Evolutionary conservation across 768 basidiomycete species (phyloP), one percentile per base, ranked within the genome.

Genomic region (Boletus rex-veris): DNA sequence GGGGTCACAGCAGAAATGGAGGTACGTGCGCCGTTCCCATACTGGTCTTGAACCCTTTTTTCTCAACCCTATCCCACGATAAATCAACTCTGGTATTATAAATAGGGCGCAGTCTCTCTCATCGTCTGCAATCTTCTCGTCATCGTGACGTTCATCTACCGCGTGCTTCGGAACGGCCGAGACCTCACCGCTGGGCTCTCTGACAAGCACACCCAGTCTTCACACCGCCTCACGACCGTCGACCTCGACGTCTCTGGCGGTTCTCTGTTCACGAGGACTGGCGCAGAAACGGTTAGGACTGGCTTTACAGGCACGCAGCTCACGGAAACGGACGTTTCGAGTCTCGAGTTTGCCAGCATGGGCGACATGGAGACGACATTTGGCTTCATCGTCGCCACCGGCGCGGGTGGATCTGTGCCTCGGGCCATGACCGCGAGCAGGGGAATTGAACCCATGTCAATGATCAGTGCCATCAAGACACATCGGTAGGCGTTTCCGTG

Each of bases 101-200:
- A 6, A 24, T 40, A 76, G 75, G 57, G 63, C n/a, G 68, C 68
- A 4, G 58, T 76, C 30, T 71, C 72, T 28, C 67, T 78, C 35
- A 64, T 77, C 42, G 73, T 75, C 24, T 75, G 73, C 59, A 78
- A 77, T 45, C 65, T 77, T 18, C 67, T 74, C 52, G 74, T 76
- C 42, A 44, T 77, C 42, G 71, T 73, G 26, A 68, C 72, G 1
- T 69, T 68, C 48, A 31, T 73, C 44, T 72, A 71, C 54, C 69
- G 66, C 46, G 48, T 58, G 3, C 37, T 21, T 1, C 39, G 48
- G 11, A 51, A 55, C 10, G 58, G 49, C 21, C 5, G 39, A 37
- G 64, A 67, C 26, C 46, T 60, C 50, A 48, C 55, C 30, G 43
- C 40, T 1, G 35, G 42, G 11, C n/a, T 46, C 15, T 6, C 51